Percentiles rank a stretch among this genome's conserved stretches.
These are phyloP conservation scores for Verticillium isaacii DNA, from an alignment of 2,329 filamentous ascomycete species.

Conservation along the genomic window DNA sequence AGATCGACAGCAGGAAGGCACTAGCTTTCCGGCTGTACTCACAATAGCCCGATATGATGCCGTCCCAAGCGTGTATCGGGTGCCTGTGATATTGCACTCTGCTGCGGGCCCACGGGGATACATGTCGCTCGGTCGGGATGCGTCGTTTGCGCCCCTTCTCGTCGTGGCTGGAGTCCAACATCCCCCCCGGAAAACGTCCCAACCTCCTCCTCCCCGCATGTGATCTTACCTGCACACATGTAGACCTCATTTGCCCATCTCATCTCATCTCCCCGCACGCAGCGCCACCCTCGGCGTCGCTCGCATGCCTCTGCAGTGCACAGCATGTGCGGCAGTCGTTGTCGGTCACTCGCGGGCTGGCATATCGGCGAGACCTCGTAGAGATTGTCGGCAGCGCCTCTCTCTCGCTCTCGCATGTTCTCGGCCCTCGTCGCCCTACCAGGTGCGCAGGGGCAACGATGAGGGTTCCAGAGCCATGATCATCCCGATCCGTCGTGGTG, in stretches of 20 bases:
- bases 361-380: background rate
- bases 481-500: background rate
- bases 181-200: background rate
- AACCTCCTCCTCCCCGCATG: background rate
- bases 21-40: background rate
- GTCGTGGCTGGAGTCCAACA: background rate
- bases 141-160: background rate
- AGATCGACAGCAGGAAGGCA: background rate
- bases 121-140: background rate
- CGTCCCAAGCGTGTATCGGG: background rate
- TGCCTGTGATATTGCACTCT: background rate
- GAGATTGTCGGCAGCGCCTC: background rate
- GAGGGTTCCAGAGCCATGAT: background rate
- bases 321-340: background rate
- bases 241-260: background rate
- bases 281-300: background rate
- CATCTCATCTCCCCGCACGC: background rate
- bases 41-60: background rate
- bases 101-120: background rate
- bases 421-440: background rate
- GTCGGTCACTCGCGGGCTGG: background rate
- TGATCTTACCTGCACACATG: background rate
- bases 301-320: background rate
- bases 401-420: background rate
- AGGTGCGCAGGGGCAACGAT: background rate